Evolutionary conservation across 208 protist species (phyloP).

Genomic region (Porcisia hertigi): DNA sequence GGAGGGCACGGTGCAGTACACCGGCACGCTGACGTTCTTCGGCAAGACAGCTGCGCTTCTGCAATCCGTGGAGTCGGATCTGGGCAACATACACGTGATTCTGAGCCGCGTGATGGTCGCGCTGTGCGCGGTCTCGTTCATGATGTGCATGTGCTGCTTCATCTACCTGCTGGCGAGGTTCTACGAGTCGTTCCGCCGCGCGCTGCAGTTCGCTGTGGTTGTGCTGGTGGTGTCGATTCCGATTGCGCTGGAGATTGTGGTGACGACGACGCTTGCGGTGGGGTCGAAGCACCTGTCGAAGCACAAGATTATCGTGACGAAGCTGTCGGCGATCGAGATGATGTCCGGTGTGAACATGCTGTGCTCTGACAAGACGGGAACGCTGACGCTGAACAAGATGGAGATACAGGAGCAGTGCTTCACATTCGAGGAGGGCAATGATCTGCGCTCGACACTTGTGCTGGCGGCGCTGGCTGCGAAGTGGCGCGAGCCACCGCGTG

Average conservation of each 20-base stretch:
- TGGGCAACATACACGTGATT: slow-evolving; percentile 73
- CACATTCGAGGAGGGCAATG: slow-evolving; percentile 66
- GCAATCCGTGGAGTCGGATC: slow-evolving; percentile 74
- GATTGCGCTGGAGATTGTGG: slow-evolving; percentile 83
- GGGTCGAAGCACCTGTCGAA: slow-evolving; percentile 92
- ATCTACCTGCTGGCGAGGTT: slow-evolving; percentile 77
- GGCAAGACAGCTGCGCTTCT: slow-evolving; percentile 93
- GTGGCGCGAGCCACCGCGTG: slow-evolving; percentile 87
- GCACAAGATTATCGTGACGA: slow-evolving; percentile 94
- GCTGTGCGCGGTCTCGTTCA: slow-evolving; percentile 59
- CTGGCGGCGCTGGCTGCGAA: slow-evolving; percentile 87
- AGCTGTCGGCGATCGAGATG: slow-evolving; percentile 93
- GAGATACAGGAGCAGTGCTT: slow-evolving; percentile 82
- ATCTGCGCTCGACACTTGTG: slow-evolving; percentile 64
- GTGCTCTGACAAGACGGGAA: slow-evolving; percentile 96
- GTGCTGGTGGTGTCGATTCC: slow-evolving; percentile 95
- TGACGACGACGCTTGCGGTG: slow-evolving; percentile 89
- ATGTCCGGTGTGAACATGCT: slow-evolving; percentile 91
- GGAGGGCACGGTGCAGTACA: slow-evolving; percentile 82
- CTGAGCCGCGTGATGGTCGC: slow-evolving; percentile 69
- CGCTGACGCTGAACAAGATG: slow-evolving; percentile 94
- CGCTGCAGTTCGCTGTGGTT: slow-evolving; percentile 81
- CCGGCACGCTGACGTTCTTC: slow-evolving; percentile 93
- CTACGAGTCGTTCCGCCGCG: slow-evolving; percentile 56
- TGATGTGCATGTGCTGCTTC: slow-evolving; percentile 78